phyloP scores from a whole-genome alignment of 2,329 filamentous ascomycete genomes.

The Scedosporium boydii region DNA sequence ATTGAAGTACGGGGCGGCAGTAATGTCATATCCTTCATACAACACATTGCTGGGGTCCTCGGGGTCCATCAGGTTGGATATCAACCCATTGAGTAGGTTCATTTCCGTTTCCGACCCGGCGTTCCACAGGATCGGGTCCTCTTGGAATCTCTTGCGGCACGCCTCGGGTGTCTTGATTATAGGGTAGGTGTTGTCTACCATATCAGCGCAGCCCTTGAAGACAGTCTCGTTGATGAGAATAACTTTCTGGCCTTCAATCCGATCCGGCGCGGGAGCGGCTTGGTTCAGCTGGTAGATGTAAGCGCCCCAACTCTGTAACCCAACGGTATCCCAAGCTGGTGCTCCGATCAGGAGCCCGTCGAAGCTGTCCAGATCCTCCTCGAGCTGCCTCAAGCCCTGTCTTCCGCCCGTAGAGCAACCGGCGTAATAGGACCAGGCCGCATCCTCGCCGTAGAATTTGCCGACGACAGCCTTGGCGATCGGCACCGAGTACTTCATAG shows the following conservation, averaged over 20 bases:
- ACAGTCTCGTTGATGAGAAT: no score
- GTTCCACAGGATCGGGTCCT: no score
- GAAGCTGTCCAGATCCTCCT: slow-evolving; percentile 36
- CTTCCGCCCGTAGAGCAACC: slow-evolving; percentile 43
- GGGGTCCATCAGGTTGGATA: no score
- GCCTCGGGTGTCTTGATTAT: no score
- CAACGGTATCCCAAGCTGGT: slow-evolving; percentile 30
- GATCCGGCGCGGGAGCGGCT: slow-evolving; percentile 29
- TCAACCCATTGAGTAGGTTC: no score
- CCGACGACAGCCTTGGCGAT: slow-evolving; percentile 35
- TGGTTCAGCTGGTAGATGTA: slow-evolving; percentile 31
- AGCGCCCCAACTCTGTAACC: slow-evolving; percentile 12
- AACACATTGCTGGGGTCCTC: no score
- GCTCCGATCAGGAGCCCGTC: slow-evolving; percentile 35
- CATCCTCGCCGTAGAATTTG: slow-evolving; percentile 33
- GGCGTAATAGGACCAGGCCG: slow-evolving; percentile 29
- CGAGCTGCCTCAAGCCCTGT: slow-evolving; percentile 37
- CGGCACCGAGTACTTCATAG: slow-evolving; percentile 28
- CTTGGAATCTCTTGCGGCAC: no score
- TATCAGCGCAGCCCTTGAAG: no score
- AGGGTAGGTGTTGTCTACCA: no score
- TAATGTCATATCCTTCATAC: no score
- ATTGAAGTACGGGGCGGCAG: no score
- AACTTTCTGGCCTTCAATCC: slow-evolving; percentile 21
- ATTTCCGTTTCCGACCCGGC: no score